Evolutionary conservation across 2,329 filamentous ascomycete species (phyloP), one percentile per base, ranked within the genome.

Genomic region (Phoma sp.): DNA sequence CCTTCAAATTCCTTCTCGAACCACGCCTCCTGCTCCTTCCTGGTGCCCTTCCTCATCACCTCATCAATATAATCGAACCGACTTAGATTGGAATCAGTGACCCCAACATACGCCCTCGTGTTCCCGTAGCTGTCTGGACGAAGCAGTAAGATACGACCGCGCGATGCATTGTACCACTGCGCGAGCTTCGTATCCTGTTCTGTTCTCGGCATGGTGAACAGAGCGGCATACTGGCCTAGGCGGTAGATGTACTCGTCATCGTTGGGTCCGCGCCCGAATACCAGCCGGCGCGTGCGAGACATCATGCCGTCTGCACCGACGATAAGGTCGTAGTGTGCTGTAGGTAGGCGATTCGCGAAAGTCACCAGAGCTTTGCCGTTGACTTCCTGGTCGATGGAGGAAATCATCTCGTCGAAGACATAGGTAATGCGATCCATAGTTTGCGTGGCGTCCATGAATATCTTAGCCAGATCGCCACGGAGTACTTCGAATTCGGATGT

Each of bases 401-500:
- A 54, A 22, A 70, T 50, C 27, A 59, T 61, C 19, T 66, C 72
- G n/a, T 68, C 72, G 40, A 77, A 78, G 1, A 75, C 40, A 43
- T 76, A 74, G 15, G 67, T 62, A 8, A 76, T 67, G 5, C 68
- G 48, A 5, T 67, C 45, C 10, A 57, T 44, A 40, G 68, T 21
- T 21, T 59, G 49, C 46, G 73, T 77, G 1, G 70, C 72, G 13
- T 83, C 75, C 60, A 81, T 81, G 1, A 87, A 65, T 2, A 86
- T 72, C 10, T 73, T 69, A 4, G 79, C 78, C n/a, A 88, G 63
- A 47, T 85, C 82, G 0, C 82, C 84, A 8, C 85, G 76, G 77
- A 88, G 82, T 43, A 88, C 82, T 72, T 88, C 85, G 55, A 78
- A 85, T 51, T 88, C 85, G 55, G 78, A 81, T 0, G 81, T 83